phyloP scores from a whole-genome alignment of 1,284 basidiomycete species.

The Entoloma clypeatum region DNA sequence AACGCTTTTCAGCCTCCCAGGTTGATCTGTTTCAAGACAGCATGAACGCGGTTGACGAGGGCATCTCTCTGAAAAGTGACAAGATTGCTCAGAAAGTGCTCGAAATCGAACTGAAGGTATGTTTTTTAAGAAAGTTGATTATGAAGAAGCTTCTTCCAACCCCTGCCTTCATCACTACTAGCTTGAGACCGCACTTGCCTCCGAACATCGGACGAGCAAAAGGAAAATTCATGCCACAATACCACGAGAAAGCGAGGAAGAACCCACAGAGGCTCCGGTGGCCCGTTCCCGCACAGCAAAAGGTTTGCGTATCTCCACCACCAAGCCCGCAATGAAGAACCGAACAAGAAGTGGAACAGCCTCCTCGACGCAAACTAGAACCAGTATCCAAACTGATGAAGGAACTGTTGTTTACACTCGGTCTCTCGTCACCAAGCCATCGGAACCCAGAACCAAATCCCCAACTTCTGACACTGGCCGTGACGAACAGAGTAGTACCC shows the following conservation, averaged over 20 bases:
- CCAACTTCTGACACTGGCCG: constrained; percentile 32
- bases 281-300: constrained; percentile 35
- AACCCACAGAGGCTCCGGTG: constrained; percentile 35
- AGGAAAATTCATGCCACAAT: constrained; percentile 39
- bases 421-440: constrained; percentile 16
- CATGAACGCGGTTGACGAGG: constrained; percentile 78
- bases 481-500: constrained; percentile 24
- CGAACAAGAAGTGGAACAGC: constrained; percentile 46
- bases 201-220: constrained; percentile 46
- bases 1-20: constrained; percentile 69
- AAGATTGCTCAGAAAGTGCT: constrained; percentile 79
- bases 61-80: constrained; percentile 77
- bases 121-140: constrained; percentile 16
- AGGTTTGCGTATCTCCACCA: constrained; percentile 26
- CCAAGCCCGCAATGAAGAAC: constrained; percentile 26
- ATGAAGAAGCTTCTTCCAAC: constrained; percentile 8
- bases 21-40: constrained; percentile 63
- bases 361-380: constrained; percentile 43
- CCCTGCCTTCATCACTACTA: constrained; percentile 25
- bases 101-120: constrained; percentile 79
- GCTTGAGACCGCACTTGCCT: constrained; percentile 68
- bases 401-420: constrained; percentile 21
- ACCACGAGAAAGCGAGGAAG: constrained; percentile 47
- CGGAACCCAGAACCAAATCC: constrained; percentile 32
- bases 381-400: constrained; percentile 28